Percentiles rank a stretch among this genome's conserved stretches.
Evolutionary conservation across 106 monocot species (phyloP).

Genomic region (Phalaenopsis equestris): DNA sequence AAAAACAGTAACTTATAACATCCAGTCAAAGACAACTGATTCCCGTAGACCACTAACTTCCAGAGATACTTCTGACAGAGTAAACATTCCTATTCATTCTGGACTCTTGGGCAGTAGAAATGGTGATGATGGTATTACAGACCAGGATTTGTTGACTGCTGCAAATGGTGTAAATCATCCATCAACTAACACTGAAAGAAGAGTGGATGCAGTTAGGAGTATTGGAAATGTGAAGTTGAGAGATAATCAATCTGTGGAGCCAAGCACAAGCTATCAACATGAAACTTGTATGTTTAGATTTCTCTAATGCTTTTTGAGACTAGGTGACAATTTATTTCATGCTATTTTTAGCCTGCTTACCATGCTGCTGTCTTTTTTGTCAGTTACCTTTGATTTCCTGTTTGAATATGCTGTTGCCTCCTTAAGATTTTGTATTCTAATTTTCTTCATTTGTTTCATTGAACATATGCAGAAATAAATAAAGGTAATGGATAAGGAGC

Average conservation of each 20-base stretch:
- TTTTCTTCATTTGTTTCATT: not conserved
- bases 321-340: not conserved
- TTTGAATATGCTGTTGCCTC: not conserved
- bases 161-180: slow-evolving; percentile 31
- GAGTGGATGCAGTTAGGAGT: slow-evolving; percentile 18
- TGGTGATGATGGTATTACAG: slow-evolving; percentile 1
- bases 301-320: not conserved
- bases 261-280: slow-evolving; percentile 33
- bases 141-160: slow-evolving; percentile 30
- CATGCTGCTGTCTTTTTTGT: not conserved
- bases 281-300: slow-evolving; percentile 54
- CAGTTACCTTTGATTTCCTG: not conserved
- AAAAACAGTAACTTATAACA: slow-evolving; percentile 28
- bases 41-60: slow-evolving; percentile 24
- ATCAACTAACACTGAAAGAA: slow-evolving; percentile 30
- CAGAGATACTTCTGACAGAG: slow-evolving; percentile 38
- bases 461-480: not conserved
- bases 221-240: slow-evolving; percentile 28
- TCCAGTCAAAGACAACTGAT: slow-evolving; percentile 37
- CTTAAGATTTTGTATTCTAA: not conserved
- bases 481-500: too few relatives aligned
- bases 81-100: slow-evolving; percentile 19
- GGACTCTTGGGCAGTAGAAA: slow-evolving; percentile 17
- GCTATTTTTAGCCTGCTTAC: not conserved
- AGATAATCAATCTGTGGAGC: slow-evolving; percentile 24